A percentile compares a stretch with the other conserved stretches of the same genome.
Evolutionary conservation across 129 eudicot species (phyloP).

Genomic region (Ambrosia trifida): DNA sequence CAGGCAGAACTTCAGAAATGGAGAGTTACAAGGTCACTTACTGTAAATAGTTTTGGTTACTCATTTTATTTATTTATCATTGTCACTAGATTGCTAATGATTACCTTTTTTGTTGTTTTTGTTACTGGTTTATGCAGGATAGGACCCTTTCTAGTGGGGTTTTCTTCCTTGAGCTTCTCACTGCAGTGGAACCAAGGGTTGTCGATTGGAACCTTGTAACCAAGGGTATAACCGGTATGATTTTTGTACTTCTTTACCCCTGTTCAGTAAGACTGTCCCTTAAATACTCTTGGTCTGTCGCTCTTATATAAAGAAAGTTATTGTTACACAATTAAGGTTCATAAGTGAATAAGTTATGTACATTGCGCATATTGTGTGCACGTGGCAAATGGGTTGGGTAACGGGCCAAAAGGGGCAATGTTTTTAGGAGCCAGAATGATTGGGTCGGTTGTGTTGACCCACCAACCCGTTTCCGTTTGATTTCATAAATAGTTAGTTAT

Average conservation of each 20-base stretch:
- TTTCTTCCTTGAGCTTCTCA: constrained; percentile 91
- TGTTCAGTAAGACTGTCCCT: not conserved
- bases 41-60: not conserved
- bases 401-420: not conserved
- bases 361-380: not conserved
- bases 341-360: not conserved
- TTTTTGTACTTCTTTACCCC: constrained; percentile 3
- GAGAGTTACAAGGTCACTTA: constrained; percentile 73
- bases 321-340: not conserved
- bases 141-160: constrained; percentile 80
- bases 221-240: constrained; percentile 85
- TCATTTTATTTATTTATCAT: not conserved
- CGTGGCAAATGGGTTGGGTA: not conserved
- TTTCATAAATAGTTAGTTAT: not conserved
- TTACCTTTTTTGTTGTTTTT: constrained; percentile 1
- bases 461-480: not conserved
- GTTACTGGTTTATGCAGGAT: constrained; percentile 49
- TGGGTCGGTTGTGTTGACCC: not conserved
- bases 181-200: constrained; percentile 93
- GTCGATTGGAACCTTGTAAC: constrained; percentile 97
- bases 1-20: constrained; percentile 72
- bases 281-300: not conserved
- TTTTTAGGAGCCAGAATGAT: not conserved
- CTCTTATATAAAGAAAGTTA: constrained; percentile 2
- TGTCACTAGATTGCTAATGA: constrained; percentile 2